Evolutionary conservation across 2,329 filamentous ascomycete genomes (phyloP), one percentile per base, ranked within the genome.

Genomic region (Ceratocystis albifundus): DNA sequence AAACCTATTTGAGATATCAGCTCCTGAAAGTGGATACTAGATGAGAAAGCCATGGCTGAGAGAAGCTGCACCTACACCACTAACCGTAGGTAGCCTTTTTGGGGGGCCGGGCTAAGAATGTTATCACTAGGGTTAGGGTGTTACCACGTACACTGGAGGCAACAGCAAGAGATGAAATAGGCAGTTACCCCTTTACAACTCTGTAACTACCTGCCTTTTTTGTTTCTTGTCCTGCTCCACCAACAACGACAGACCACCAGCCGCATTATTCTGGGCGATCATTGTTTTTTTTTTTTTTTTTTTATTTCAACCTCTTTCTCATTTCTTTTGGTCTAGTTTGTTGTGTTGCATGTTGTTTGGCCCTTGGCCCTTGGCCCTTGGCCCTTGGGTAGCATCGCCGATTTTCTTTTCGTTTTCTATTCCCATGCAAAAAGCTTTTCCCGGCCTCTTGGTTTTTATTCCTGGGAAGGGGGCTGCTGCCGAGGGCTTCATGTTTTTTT

Each of bases 361-460:
- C 10, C 12, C 12, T 28, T 57, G 25, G 53, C n/a, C n/a, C n/a
- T n/a, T n/a, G n/a, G n/a, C n/a, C n/a, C 22, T 4, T 57, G 22
- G 53, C 10, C 12, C 12, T 28, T 57, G 25, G 53, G 28, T 28
- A 57, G 53, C 30, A 57, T 57, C 53, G 53, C 53, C 53, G 4
- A 15, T 57, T 28, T 57, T 32, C 17, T 32, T 20, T 57, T 57
- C 12, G 15, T 57, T 22, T 22, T 53, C 22, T 53, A n/a, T 53
- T 57, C 28, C 25, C 53, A 28, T 30, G 28, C 20, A 32, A 32
- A 57, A 53, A 30, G n/a, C 4, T 22, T 32, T 57, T 57, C 53
- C 53, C 53, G 53, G 53, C 53, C 53, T 57, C 53, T 57, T 30
- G 7, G 25, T 57, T 57, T 57, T 57, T 57, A n/a, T 28, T 57